Base-by-base conservation (phyloP, 2,329 filamentous ascomycete species). In the Aspergillus felis region DNA sequence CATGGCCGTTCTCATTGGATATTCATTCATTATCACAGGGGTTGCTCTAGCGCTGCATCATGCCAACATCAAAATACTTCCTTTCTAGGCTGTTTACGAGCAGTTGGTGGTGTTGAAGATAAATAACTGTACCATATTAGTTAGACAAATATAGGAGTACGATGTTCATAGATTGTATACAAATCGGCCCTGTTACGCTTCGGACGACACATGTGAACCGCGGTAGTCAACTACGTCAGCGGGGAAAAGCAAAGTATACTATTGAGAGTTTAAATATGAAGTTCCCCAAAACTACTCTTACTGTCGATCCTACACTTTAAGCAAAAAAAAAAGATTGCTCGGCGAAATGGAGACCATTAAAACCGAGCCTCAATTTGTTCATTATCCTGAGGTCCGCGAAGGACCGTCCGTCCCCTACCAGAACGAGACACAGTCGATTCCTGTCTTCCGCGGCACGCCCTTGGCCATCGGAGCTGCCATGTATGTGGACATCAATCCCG, bases 1-100 rank as follows among this genome's bases (percentile, higher is more conserved):
- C 0, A 90, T 96, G 85, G 86, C 74, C 0, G 85, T 97, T 35
- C 73, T 99, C 61, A 74, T 91, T 24, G 84, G 73, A 4, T 97
- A 97, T 74, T 87, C 87, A 52, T 82, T 78, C 2, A 76, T 81
- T 0, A 60, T 97, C 48, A 88, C 90, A 0, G 83, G 74, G 0
- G 71, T 90, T 51, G 93, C 91, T 1, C 54, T 78, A 59, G 71
- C 59, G 2, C 65, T 79, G 66, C 72, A 78, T 60, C 61, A 63
- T 32, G 68, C 66, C 41, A 76, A 76, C 55, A 60, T 79, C 44
- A 73, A 72, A 54, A 50, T 69, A 56, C 65, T 64, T 4, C 56
- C 68, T 55, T 69, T 44, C 35, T 32, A 51, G 35, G 20, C n/a
- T 22, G n/a, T 20, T 46, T 20, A 20, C 42, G 10, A 46, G n/a